Conservation (phyloP, 75 land plant genomes). For the Picea sitchensis region DNA sequence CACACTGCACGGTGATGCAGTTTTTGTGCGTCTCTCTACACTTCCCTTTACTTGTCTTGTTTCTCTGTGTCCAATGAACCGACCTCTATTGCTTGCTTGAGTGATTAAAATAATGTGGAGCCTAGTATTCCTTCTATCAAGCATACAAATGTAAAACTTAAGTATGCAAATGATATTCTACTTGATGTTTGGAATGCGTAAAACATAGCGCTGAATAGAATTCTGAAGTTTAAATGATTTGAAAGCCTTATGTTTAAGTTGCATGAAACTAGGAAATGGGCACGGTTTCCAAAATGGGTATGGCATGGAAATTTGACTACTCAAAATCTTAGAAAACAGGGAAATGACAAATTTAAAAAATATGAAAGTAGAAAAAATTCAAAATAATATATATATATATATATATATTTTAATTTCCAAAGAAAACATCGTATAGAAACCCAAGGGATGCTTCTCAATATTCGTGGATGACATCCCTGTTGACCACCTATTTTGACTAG, state of each 20-base stretch:
- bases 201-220: not conserved
- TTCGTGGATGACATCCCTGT: too few relatives aligned
- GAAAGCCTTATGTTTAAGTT: not conserved
- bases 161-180: not conserved
- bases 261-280: too few relatives aligned
- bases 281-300: too few relatives aligned
- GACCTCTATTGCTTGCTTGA: not conserved
- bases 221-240: not conserved
- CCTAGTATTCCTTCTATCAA: not conserved
- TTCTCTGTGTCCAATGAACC: not conserved
- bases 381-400: too few relatives aligned
- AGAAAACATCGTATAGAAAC: too few relatives aligned
- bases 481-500: too few relatives aligned
- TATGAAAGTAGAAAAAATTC: too few relatives aligned
- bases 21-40: constrained; percentile 44
- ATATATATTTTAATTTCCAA: too few relatives aligned
- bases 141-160: not conserved
- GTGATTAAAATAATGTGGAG: not conserved
- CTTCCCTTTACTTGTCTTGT: constrained; percentile 1
- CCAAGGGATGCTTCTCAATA: too few relatives aligned
- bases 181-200: not conserved
- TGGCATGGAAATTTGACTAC: too few relatives aligned
- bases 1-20: constrained; percentile 90
- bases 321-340: too few relatives aligned
- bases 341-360: too few relatives aligned